Base-by-base conservation (phyloP, 768 basidiomycete genomes). In the Nidularia sp. region DNA sequence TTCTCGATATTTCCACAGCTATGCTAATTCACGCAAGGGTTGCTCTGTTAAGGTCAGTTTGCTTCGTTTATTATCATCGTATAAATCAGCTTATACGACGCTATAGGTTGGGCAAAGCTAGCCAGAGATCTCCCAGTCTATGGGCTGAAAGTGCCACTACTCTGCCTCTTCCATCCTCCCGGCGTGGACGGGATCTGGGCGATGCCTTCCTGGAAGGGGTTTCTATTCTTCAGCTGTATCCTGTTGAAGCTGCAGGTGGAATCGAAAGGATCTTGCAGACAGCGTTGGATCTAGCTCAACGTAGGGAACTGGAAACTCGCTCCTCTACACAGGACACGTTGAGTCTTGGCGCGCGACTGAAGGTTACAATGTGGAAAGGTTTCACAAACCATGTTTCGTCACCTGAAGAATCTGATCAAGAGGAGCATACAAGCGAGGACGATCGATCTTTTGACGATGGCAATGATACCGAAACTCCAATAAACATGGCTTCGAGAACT, bases 171-270 rank as follows among this genome's bases (percentile, higher is more conserved):
- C 72, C 79, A 9, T 25, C 25, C 25, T 25, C 25, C 25, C 62
- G 78, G 35, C 73, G 70, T 22, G 69, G 75, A 5, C 76, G 78
- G 70, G 76, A 83, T 54, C 66, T 81, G 2, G 78, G 78, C 8
- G 84, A 90, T 54, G 82, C 79, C 0, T 90, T 90, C 60, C 66
- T 80, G 48, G 81, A 88, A 57, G 84, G 83, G 29, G 77, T 88
- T 57, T 66, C 78, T 1, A 72, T 89, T 31, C 76, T 92, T 18
- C 84, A 83, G 57, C 64, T 62, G 18, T 92, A 89, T 66, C 84
- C 88, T 22, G 62, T 88, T 36, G 73, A 80, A 41, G 71, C 77
- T 3, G 79, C 82, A 4, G 88, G 89, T 1, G 89, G 89, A 5
- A 75, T 88, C 32, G 90, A 88, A 42, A 72, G 78, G 41, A 71